Base-by-base conservation (phyloP, 2,329 filamentous ascomycete species). In the Septoria linicola region DNA sequence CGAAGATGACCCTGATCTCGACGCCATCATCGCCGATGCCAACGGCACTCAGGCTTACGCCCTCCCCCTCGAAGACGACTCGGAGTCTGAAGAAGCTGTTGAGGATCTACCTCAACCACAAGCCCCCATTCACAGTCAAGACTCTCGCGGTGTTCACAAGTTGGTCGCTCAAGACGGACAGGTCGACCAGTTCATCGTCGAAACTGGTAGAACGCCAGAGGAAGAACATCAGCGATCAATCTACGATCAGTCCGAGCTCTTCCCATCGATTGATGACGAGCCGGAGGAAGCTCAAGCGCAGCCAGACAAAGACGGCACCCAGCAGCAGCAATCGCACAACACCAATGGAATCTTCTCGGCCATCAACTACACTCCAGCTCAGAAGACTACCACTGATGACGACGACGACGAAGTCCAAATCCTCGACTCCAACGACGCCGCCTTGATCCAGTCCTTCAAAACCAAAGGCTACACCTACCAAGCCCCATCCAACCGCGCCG, bases 251-350 rank as follows among this genome's bases (percentile, higher is more conserved):
- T 23, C 37, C 6, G 8, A 41, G 7, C 21, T 41, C 21, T 21
- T 21, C 17, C 37, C 21, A 4, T 10, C 17, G 11, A n/a, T 45
- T 10, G 32, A 34, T n/a, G 36, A 37, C 8, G n/a, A n/a, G n/a
- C n/a, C n/a, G n/a, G n/a, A n/a, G n/a, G n/a, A n/a, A n/a, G 46
- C 40, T 17, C 42, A 46, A n/a, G 41, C 45, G 30, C 20, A 49
- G 11, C 14, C 8, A 3, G 49, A 42, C 4, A 41, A 21, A 4
- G 43, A 20, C n/a, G 14, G 44, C 23, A 11, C 10, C 16, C 30
- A 41, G 35, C n/a, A 44, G 8, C 13, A 27, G 23, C 37, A 23
- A 20, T 23, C 20, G n/a, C n/a, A n/a, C n/a, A n/a, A n/a, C n/a
- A n/a, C n/a, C 13, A 21, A 11, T 10, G 11, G 41, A 17, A 11